phyloP scores from a whole-genome alignment of 2,329 filamentous ascomycete genomes.

The Byssochlamys sp. region DNA sequence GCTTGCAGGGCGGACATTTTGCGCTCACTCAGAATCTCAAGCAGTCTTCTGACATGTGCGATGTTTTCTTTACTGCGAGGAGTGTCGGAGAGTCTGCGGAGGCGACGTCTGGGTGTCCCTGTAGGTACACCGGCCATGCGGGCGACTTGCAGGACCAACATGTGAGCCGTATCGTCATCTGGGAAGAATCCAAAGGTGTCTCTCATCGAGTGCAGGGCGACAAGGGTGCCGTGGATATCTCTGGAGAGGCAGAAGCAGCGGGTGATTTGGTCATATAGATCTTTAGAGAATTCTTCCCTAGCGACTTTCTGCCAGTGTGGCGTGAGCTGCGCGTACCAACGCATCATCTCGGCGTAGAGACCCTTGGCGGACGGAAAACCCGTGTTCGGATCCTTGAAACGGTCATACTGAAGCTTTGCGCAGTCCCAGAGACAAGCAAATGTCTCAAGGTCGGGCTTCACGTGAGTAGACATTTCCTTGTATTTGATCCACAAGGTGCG shows the following conservation, averaged over 20 bases:
- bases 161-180: constrained; percentile 37
- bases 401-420: constrained; percentile 40
- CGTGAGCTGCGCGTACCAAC: constrained; percentile 31
- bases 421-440: constrained; percentile 58
- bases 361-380: constrained; percentile 37
- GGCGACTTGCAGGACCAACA: constrained; percentile 42
- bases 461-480: constrained; percentile 41
- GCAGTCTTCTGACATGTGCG: constrained; percentile 34
- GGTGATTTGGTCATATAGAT: constrained; percentile 45
- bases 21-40: constrained; percentile 33
- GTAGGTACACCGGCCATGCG: constrained; percentile 31
- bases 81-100: constrained; percentile 31
- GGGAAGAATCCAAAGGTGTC: constrained; percentile 37
- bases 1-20: constrained; percentile 23
- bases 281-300: constrained; percentile 34
- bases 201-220: constrained; percentile 40
- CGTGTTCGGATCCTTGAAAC: constrained; percentile 32
- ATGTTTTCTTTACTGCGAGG: constrained; percentile 38
- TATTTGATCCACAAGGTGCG: constrained; percentile 50
- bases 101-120: constrained; percentile 25
- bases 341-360: constrained; percentile 42
- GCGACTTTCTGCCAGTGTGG: constrained; percentile 18
- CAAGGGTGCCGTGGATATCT: constrained; percentile 41
- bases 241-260: constrained; percentile 42
- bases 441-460: constrained; percentile 58